Evolutionary conservation across 495 filamentous ascomycete genomes (phyloP).

Genomic region (Parathielavia hyrcaniae): DNA sequence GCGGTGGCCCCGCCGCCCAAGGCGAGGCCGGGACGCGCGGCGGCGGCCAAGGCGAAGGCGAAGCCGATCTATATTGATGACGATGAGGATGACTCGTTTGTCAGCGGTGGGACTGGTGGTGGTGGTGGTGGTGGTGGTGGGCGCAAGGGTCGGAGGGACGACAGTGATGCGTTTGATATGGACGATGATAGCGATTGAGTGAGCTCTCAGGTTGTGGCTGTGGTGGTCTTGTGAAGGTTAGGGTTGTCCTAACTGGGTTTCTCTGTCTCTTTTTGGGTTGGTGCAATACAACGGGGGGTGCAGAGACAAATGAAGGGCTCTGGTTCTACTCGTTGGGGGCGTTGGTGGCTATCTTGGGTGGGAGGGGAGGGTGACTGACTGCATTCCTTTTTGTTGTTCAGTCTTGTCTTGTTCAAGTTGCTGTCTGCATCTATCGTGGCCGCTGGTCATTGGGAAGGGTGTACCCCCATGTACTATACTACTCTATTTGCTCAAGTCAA

Average conservation of each 20-base stretch:
- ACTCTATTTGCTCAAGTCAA: not conserved
- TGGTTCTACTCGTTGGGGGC: not conserved
- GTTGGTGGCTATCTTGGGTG: not conserved
- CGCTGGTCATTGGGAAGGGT: not conserved
- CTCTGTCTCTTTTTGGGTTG: too few species aligned
- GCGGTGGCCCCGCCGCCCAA: constrained; percentile 40
- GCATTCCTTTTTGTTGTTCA: not conserved
- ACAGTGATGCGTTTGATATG: constrained; percentile 26
- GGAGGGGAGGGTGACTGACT: not conserved
- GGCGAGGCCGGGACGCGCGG: constrained; percentile 43
- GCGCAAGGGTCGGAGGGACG: constrained; percentile 1
- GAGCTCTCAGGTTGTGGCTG: not conserved
- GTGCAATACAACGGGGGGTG: too few species aligned
- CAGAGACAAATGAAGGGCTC: too few species aligned
- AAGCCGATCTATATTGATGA: constrained; percentile 42
- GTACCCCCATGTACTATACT: not conserved
- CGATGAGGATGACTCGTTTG: constrained; percentile 22
- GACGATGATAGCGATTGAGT: constrained; percentile 23
- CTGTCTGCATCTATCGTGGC: not conserved
- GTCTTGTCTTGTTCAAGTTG: not conserved
- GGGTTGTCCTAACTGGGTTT: not conserved
- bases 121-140: not conserved
- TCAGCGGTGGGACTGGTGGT: not conserved
- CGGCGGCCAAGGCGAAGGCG: constrained; percentile 37
- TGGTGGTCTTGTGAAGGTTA: not conserved